phyloP scores from a whole-genome alignment of 306 rosid genomes.

The Echinosophora koreensis region DNA sequence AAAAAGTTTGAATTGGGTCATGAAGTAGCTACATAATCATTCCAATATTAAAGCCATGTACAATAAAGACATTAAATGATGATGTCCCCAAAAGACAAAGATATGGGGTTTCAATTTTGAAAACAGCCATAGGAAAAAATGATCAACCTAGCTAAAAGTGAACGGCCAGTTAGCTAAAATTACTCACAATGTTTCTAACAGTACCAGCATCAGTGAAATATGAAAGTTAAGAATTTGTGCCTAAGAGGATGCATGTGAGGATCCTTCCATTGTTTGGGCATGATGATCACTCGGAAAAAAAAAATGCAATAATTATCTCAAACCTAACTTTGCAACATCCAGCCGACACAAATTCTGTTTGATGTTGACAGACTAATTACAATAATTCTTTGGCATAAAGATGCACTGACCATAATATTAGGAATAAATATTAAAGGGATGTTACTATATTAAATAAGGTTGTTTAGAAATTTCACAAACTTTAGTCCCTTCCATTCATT shows the following conservation, averaged over 20 bases:
- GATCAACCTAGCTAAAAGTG: constrained; percentile 4
- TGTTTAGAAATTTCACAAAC: too few species aligned
- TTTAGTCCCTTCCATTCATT: too few species aligned
- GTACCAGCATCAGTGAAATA: constrained; percentile 19
- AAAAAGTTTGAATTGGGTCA: constrained; percentile 14
- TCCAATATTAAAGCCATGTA: neutral
- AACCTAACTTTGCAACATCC: constrained; percentile 35
- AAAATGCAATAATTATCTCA: constrained; percentile 38
- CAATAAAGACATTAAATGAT: constrained; percentile 13
- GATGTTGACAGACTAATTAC: constrained; percentile 28
- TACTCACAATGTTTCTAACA: constrained; percentile 6
- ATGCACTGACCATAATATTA: constrained; percentile 10
- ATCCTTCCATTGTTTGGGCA: constrained; percentile 13
- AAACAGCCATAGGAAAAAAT: constrained; percentile 30
- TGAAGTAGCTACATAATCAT: neutral
- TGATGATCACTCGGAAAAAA: constrained; percentile 26
- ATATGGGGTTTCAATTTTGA: constrained; percentile 2
- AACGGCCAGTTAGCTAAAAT: constrained; percentile 2
- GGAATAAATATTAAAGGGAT: neutral
- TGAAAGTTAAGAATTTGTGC: constrained; percentile 8
- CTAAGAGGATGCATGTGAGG: constrained; percentile 34
- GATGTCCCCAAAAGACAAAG: constrained; percentile 17
- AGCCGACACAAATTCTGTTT: constrained; percentile 29
- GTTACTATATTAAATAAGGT: too few species aligned
- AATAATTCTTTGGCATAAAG: neutral